Evolutionary conservation across 2,329 filamentous ascomycete genomes (phyloP).

Genomic region (Colletotrichum tanaceti): DNA sequence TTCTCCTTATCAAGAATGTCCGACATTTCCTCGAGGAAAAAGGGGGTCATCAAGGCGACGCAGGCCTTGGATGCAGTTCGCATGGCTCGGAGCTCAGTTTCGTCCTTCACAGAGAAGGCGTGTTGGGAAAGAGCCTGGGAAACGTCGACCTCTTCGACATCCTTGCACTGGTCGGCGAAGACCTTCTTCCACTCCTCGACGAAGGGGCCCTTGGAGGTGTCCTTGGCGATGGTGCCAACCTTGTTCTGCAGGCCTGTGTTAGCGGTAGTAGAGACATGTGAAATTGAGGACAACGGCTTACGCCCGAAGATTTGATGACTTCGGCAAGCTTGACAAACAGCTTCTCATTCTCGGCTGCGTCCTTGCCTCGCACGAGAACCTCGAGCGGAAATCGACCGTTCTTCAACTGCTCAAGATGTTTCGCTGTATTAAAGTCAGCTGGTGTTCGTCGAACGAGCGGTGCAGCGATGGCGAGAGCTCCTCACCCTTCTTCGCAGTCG

Average conservation of each 20-base stretch:
- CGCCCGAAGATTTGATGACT: conserved; percentile 86
- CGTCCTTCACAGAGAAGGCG: conserved; percentile 93
- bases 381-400: conserved; percentile 93
- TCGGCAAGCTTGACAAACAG: conserved; percentile 87
- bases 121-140: conserved; percentile 82
- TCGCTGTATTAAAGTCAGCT: conserved; percentile 67
- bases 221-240: conserved; percentile 87
- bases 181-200: conserved; percentile 95
- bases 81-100: conserved; percentile 92
- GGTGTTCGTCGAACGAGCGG: background rate
- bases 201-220: conserved; percentile 86
- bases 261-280: conserved; percentile 10
- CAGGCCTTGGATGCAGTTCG: conserved; percentile 94
- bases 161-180: conserved; percentile 82
- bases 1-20: conserved; percentile 95
- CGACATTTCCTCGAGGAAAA: conserved; percentile 98
- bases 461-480: conserved; percentile 10
- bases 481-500: conserved; percentile 95
- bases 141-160: conserved; percentile 89
- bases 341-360: conserved; percentile 90
- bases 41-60: conserved; percentile 93
- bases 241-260: conserved; percentile 72
- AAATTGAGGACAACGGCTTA: conserved; percentile 59
- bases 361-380: conserved; percentile 90
- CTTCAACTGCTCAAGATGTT: conserved; percentile 92